Percentiles rank a stretch among this genome's conserved stretches.
Conservation (phyloP, 2,329 filamentous ascomycete genomes). For the Microdochium paspali region DNA sequence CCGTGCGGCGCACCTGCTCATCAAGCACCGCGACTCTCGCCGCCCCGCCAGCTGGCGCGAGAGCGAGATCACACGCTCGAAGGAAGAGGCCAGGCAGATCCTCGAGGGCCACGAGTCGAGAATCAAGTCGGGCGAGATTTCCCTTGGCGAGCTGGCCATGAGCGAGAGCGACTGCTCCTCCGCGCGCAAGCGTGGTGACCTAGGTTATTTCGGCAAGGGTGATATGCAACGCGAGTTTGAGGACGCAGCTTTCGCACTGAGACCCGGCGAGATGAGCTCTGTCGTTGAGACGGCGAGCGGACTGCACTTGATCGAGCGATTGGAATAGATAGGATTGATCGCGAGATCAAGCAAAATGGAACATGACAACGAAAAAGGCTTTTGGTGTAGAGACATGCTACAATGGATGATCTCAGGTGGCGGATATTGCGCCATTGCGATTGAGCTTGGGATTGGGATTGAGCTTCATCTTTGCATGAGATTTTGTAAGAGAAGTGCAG, state of each 20-base stretch:
- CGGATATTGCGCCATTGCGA: no score
- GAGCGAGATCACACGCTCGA: conserved; percentile 75
- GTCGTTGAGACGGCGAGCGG: conserved; percentile 90
- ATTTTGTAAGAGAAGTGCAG: no score
- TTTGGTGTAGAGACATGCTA: no score
- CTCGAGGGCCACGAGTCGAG: conserved; percentile 65
- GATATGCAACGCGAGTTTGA: conserved; percentile 99
- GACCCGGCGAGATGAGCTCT: conserved; percentile 76
- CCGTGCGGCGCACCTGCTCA: conserved; percentile 80
- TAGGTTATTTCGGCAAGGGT: conserved; percentile 88
- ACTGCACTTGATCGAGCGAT: conserved; percentile 81
- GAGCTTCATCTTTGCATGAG: no score
- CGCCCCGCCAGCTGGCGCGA: conserved; percentile 91
- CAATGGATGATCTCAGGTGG: no score
- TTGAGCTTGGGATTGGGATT: no score
- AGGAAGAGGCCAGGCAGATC: conserved; percentile 76
- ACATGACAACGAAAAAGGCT: not conserved
- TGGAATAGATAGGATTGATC: no score
- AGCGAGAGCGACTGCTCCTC: conserved; percentile 94
- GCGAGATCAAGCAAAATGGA: not conserved
- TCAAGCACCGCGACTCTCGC: conserved; percentile 86
- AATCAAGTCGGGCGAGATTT: conserved; percentile 61
- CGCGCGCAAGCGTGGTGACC: conserved; percentile 83
- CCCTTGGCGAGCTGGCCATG: conserved; percentile 74
- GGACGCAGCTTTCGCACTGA: conserved; percentile 84